Conservation (phyloP, 2,329 filamentous ascomycete species). For the Microdochium paspali region DNA sequence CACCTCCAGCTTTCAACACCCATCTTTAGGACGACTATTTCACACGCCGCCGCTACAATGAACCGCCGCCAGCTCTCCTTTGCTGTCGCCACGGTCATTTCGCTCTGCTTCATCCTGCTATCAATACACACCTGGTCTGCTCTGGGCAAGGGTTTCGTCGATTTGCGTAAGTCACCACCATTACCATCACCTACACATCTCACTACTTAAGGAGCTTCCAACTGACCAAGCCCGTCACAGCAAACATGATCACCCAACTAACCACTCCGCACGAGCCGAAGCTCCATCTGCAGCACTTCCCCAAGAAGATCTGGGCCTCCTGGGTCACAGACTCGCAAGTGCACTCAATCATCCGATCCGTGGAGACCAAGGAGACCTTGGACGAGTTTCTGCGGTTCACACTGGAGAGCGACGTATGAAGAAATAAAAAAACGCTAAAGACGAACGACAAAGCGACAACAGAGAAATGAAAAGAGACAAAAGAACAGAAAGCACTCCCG, state of each 20-base stretch:
- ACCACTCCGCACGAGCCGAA: neutral
- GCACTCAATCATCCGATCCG: neutral
- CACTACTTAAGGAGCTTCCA: neutral
- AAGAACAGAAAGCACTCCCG: too few species aligned
- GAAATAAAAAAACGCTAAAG: too few species aligned
- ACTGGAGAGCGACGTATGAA: neutral
- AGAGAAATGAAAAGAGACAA: too few species aligned
- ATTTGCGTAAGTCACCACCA: neutral
- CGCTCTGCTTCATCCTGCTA: neutral
- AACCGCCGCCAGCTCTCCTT: neutral
- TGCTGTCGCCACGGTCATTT: neutral
- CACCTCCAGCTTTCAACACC: too few species aligned
- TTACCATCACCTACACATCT: neutral
- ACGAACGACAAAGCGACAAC: too few species aligned
- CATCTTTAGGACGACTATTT: too few species aligned
- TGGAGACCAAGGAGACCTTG: neutral
- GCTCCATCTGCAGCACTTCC: neutral
- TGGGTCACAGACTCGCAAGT: neutral
- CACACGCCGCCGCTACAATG: neutral
- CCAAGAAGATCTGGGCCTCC: neutral
- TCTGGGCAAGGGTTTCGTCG: neutral
- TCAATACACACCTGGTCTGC: neutral
- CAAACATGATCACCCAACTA: neutral
- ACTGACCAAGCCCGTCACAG: neutral
- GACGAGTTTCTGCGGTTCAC: neutral